These are phyloP conservation scores for Curvularia spicifera DNA, from an alignment of 2,329 filamentous ascomycete genomes.

Conservation along the genomic window DNA sequence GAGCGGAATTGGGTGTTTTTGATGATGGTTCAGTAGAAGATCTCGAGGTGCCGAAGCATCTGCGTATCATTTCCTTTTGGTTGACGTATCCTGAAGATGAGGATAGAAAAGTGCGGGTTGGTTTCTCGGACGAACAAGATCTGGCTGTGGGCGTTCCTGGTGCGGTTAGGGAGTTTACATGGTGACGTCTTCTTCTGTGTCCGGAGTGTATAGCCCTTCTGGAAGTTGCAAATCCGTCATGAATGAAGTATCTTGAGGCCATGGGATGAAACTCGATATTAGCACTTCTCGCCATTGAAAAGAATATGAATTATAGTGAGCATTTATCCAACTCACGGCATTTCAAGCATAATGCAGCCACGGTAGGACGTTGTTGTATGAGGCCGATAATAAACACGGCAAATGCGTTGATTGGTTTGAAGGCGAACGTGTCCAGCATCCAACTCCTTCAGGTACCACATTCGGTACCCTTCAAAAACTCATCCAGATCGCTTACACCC, in stretches of 20 bases:
- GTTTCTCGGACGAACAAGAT: conserved; percentile 31
- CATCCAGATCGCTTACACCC: conserved; percentile 10
- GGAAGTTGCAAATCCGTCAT: not conserved
- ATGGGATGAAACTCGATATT: not conserved
- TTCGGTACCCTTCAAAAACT: conserved; percentile 7
- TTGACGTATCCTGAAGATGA: conserved; percentile 28
- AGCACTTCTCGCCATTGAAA: not conserved
- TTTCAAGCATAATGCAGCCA: not conserved
- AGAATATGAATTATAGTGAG: not conserved
- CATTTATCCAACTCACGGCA: not conserved
- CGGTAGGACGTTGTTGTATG: not conserved
- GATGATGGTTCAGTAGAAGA: conserved; percentile 5
- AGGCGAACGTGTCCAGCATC: not conserved
- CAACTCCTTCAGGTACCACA: not conserved
- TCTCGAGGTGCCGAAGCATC: conserved; percentile 30
- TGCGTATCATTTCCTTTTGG: conserved; percentile 30
- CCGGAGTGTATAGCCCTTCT: not conserved
- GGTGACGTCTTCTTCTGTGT: conserved; percentile 4
- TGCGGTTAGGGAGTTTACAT: conserved; percentile 18
- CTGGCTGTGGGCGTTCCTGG: conserved; percentile 23
- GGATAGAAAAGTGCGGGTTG: conserved; percentile 24
- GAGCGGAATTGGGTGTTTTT: conserved; percentile 17
- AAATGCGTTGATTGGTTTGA: not conserved
- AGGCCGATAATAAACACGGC: not conserved
- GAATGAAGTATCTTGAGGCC: not conserved